These are phyloP conservation scores for Fusarium keratoplasticum DNA, from an alignment of 2,329 filamentous ascomycete genomes.

Conservation along the genomic window DNA sequence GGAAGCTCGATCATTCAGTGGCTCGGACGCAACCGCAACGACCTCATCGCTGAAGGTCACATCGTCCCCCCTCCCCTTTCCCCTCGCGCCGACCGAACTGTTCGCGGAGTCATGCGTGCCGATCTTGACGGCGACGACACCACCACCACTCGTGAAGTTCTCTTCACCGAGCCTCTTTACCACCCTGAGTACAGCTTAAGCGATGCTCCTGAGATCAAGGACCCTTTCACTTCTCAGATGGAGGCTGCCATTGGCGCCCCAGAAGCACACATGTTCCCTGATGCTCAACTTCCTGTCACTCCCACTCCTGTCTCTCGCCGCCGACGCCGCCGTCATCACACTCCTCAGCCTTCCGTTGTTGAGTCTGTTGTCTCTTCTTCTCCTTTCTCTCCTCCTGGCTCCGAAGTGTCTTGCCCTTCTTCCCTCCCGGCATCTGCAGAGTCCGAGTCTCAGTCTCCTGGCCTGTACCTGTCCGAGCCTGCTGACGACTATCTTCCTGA, in stretches of 20 bases:
- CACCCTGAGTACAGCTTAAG: conserved; percentile 49
- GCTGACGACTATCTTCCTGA: background rate
- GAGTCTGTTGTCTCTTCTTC: background rate
- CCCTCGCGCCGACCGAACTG: conserved; percentile 39
- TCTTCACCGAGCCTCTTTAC: conserved; percentile 47
- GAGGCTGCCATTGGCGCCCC: background rate
- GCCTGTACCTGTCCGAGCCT: background rate
- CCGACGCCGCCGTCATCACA: background rate
- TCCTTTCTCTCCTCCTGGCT: background rate
- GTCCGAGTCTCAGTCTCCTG: background rate
- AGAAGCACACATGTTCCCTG: background rate
- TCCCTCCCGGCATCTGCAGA: background rate
- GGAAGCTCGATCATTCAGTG: conserved; percentile 54
- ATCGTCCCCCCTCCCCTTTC: conserved; percentile 53
- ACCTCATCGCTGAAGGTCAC: conserved; percentile 54
- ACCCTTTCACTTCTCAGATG: background rate
- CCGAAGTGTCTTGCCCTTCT: background rate
- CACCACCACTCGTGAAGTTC: conserved; percentile 45
- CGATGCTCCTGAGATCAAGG: conserved; percentile 19
- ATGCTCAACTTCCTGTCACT: background rate
- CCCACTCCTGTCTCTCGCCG: background rate
- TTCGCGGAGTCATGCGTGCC: conserved; percentile 51
- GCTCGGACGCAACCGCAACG: conserved; percentile 49
- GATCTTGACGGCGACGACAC: conserved; percentile 41
- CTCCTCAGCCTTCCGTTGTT: background rate